Conservation (phyloP, 2,329 filamentous ascomycete genomes). For the Domatiomyces globalis region DNA sequence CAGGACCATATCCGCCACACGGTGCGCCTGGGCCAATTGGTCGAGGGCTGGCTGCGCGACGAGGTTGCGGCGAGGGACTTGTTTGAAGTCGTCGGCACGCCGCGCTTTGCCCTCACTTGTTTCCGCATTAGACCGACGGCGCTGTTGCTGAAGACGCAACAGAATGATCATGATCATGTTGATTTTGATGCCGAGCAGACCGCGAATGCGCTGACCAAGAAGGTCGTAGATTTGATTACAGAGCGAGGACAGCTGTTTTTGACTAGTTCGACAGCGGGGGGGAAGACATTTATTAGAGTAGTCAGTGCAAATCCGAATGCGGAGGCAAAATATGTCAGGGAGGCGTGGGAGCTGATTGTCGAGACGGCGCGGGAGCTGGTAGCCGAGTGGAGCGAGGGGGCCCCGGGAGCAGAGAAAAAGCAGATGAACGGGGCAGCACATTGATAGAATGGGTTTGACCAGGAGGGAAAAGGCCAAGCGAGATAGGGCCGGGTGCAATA, state of each 20-base stretch:
- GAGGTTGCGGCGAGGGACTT: constrained; percentile 38
- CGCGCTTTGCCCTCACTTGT: constrained; percentile 66
- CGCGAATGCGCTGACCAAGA: constrained; percentile 55
- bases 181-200: constrained; percentile 30
- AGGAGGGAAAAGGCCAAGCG: too few species aligned
- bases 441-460: too few species aligned
- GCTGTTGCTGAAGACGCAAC: neutral
- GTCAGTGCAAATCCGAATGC: constrained; percentile 57
- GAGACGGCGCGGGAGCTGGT: constrained; percentile 45
- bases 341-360: constrained; percentile 62
- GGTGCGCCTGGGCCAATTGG: constrained; percentile 54
- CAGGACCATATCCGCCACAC: constrained; percentile 58
- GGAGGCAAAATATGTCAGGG: constrained; percentile 57
- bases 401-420: too few species aligned
- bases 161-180: neutral
- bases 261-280: constrained; percentile 60
- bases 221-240: constrained; percentile 63
- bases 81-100: constrained; percentile 60
- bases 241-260: constrained; percentile 64
- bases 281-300: constrained; percentile 64
- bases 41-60: constrained; percentile 48
- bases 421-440: neutral
- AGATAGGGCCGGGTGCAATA: too few species aligned
- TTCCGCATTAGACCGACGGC: constrained; percentile 46
- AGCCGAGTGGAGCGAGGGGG: neutral